A percentile compares a stretch with the other conserved stretches of the same genome.
Conservation (phyloP, 345 rosid species). For the Leavenworthia alabamica region DNA sequence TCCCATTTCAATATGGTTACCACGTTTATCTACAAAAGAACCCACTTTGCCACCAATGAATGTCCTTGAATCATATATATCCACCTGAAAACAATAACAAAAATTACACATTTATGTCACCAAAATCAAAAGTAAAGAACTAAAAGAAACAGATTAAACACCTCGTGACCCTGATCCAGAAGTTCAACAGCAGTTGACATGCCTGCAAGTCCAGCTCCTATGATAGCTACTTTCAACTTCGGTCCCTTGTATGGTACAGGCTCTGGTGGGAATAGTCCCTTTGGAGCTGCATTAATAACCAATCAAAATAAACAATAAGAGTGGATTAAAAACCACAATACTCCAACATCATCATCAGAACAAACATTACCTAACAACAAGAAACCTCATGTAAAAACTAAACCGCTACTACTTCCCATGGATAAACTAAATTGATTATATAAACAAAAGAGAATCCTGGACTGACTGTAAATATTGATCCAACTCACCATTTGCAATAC, state of each 20-base stretch:
- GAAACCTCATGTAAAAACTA: not conserved
- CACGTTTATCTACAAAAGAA: slow-evolving; percentile 81
- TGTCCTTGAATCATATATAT: slow-evolving; percentile 80
- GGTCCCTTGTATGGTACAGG: slow-evolving; percentile 91
- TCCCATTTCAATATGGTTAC: slow-evolving; percentile 98
- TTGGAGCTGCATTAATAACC: slow-evolving; percentile 64
- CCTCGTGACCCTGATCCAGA: slow-evolving; percentile 98
- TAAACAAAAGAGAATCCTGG: not conserved
- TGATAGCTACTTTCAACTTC: slow-evolving; percentile 91
- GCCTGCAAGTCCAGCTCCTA: slow-evolving; percentile 99
- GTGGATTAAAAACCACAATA: not conserved
- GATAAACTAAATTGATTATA: not conserved
- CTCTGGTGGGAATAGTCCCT: slow-evolving; percentile 93
- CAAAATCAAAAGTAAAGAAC: slow-evolving; percentile 4
- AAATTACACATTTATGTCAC: not conserved
- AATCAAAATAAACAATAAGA: not conserved
- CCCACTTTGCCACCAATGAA: slow-evolving; percentile 99
- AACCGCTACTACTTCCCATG: not conserved
- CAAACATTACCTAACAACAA: not conserved
- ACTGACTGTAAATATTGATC: not conserved
- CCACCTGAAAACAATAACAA: slow-evolving; percentile 52
- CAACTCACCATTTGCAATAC: not conserved
- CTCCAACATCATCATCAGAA: not conserved
- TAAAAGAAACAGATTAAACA: slow-evolving; percentile 15
- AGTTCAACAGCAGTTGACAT: slow-evolving; percentile 98